These are phyloP conservation scores for Moesziomyces parantarcticus DNA, from an alignment of 1,284 basidiomycete genomes.

Conservation along the genomic window DNA sequence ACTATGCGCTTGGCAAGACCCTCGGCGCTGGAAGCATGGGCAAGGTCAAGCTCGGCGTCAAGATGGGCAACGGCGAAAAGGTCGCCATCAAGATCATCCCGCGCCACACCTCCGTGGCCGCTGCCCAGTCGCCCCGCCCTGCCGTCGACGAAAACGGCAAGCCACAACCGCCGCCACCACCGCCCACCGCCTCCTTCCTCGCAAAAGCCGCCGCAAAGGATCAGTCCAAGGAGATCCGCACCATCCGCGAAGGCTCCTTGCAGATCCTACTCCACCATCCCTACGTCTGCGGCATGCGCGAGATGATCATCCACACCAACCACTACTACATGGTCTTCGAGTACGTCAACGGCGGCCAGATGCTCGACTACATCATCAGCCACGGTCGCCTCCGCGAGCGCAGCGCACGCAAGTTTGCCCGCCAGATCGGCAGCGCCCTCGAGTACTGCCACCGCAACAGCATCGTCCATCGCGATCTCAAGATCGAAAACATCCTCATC, in stretches of 20 bases:
- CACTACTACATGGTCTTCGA: conserved; percentile 99
- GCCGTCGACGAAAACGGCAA: conserved; percentile 69
- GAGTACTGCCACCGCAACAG: conserved; percentile 98
- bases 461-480: conserved; percentile 96
- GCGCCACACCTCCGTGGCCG: conserved; percentile 75
- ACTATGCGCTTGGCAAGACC: conserved; percentile 96
- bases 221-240: conserved; percentile 93
- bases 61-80: conserved; percentile 90
- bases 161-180: conserved; percentile 48
- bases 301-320: conserved; percentile 75
- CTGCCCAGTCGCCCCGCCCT: conserved; percentile 66
- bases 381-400: conserved; percentile 95
- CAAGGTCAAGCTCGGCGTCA: conserved; percentile 95
- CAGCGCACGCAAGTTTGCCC: conserved; percentile 93
- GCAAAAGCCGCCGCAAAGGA: conserved; percentile 75
- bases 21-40: conserved; percentile 98
- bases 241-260: conserved; percentile 94
- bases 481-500: conserved; percentile 99
- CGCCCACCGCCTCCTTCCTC: conserved; percentile 54
- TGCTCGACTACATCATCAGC: conserved; percentile 99
- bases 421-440: conserved; percentile 94
- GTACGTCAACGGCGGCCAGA: conserved; percentile 98
- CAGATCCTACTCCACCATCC: conserved; percentile 92
- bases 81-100: conserved; percentile 99
- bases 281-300: conserved; percentile 98